Conservation (phyloP, 768 basidiomycete species). For the Amylocystis lapponica region DNA sequence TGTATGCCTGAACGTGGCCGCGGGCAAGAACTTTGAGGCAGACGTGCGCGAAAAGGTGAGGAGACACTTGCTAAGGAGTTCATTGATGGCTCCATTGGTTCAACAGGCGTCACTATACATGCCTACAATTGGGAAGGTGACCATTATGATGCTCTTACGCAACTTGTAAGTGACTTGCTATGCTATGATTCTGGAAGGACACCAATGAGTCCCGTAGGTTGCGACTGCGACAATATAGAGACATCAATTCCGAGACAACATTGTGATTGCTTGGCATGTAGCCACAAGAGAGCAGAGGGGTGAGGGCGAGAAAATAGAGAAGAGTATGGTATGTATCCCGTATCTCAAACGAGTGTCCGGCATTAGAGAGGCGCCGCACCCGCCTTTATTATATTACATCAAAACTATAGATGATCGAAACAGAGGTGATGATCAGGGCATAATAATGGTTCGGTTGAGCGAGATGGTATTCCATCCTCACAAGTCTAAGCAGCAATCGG, state of each 20-base stretch:
- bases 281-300: not conserved
- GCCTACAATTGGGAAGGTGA: slow-evolving; percentile 96
- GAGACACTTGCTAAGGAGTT: not conserved
- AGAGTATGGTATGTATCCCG: not conserved
- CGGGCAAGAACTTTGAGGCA: slow-evolving; percentile 94
- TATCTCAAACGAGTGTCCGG: not conserved
- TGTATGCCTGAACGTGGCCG: slow-evolving; percentile 86
- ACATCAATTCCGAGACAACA: slow-evolving; percentile 1
- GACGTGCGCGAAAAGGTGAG: slow-evolving; percentile 87
- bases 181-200: not conserved
- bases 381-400: not conserved
- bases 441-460: not conserved
- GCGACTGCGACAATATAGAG: slow-evolving; percentile 51
- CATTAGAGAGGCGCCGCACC: not conserved
- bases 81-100: not conserved
- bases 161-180: slow-evolving; percentile 63
- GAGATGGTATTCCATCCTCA: too few relatives aligned
- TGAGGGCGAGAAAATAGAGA: not conserved
- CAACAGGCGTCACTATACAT: slow-evolving; percentile 86
- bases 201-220: slow-evolving; percentile 30
- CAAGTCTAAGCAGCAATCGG: not conserved
- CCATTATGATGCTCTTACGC: slow-evolving; percentile 94
- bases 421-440: not conserved
- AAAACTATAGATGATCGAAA: not conserved
- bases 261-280: not conserved